Conservation (phyloP, 140 eudicot genomes). For the Stevia rebaudiana region DNA sequence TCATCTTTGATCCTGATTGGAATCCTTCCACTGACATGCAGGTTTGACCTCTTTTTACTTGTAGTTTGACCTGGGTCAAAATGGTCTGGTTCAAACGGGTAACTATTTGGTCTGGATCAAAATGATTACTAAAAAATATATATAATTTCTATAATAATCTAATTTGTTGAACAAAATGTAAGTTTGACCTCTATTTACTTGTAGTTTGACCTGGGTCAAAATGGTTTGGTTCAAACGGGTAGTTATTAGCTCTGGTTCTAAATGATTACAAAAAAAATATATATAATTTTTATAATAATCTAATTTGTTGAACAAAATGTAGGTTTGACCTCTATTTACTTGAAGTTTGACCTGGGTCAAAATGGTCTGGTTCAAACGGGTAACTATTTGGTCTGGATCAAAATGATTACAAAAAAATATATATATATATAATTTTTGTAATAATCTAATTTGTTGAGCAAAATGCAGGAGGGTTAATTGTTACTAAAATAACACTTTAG, state of each 20-base stretch:
- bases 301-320: constrained; percentile 43
- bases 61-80: not conserved
- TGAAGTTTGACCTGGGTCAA: not conserved
- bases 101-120: not conserved
- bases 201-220: not conserved
- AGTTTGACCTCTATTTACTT: constrained; percentile 30
- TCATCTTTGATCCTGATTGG: constrained; percentile 98
- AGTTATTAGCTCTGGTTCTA: not conserved
- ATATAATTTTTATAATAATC: not conserved
- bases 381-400: not conserved
- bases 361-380: not conserved
- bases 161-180: constrained; percentile 52
- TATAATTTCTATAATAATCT: not conserved
- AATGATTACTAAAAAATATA: no score
- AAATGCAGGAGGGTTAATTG: not conserved
- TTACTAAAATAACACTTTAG: not conserved
- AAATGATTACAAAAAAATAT: no score
- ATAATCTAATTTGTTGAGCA: not conserved
- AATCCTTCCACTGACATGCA: constrained; percentile 96
- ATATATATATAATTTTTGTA: not conserved
- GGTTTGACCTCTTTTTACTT: constrained; percentile 31
- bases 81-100: not conserved
- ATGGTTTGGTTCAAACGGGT: not conserved
- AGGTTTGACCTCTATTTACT: constrained; percentile 37
- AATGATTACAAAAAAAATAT: not conserved